Evolutionary conservation across 2,329 filamentous ascomycete genomes (phyloP).

Genomic region (Colletotrichum sp.): DNA sequence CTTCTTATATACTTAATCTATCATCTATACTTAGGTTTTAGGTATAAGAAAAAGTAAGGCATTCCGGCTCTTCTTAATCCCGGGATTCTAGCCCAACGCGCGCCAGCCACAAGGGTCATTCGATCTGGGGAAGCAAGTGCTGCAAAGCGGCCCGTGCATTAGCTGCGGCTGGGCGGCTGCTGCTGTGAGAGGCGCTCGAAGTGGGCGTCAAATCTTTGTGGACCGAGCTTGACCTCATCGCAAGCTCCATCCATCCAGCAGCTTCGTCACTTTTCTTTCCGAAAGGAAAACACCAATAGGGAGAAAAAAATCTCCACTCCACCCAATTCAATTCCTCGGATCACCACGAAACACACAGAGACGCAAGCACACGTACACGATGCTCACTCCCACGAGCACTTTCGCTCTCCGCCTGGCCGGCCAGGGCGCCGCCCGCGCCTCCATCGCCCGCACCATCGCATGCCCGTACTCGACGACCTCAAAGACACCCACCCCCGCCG

Average conservation of each 20-base stretch:
- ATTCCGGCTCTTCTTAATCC: neutral
- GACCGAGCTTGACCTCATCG: constrained; percentile 20
- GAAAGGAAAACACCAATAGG: neutral
- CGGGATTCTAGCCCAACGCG: neutral
- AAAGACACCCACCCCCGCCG: neutral
- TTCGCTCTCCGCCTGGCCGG: constrained; percentile 35
- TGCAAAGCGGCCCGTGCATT: neutral
- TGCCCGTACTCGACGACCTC: constrained; percentile 33
- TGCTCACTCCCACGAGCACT: constrained; percentile 34
- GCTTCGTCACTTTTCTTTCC: constrained; percentile 1
- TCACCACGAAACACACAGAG: neutral
- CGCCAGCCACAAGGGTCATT: neutral
- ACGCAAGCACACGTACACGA: constrained; percentile 9
- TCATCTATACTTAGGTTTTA: fast-evolving
- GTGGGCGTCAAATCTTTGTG: constrained; percentile 17
- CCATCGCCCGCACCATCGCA: constrained; percentile 11
- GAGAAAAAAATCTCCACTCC: neutral
- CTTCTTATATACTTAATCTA: fast-evolving
- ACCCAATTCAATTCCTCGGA: neutral
- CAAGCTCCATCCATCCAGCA: constrained; percentile 19
- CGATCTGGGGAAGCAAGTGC: neutral
- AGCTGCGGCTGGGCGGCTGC: neutral
- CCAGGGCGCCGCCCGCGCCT: constrained; percentile 22
- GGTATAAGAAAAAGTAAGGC: fast-evolving
- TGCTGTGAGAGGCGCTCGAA: neutral